Evolutionary conservation across 106 monocot genomes (phyloP).

Genomic region (Dioscorea zingiberensis): DNA sequence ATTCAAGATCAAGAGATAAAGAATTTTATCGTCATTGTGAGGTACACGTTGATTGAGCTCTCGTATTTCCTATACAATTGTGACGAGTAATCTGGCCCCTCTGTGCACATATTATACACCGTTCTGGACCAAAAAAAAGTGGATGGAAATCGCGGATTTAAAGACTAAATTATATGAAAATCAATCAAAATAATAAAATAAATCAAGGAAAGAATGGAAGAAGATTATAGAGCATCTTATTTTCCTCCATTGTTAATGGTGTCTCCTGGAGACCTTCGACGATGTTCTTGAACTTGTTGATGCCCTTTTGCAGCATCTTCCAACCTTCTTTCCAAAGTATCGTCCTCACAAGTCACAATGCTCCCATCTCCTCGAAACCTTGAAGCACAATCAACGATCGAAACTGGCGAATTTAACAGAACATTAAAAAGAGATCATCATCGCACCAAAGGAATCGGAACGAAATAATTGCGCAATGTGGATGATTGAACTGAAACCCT

Average conservation of each 20-base stretch:
- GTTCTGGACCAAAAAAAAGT: constrained; percentile 52
- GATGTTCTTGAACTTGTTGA: constrained; percentile 84
- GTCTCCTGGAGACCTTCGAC: constrained; percentile 66
- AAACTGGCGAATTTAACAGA: too few relatives aligned
- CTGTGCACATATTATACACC: constrained; percentile 90
- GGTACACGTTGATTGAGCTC: too few relatives aligned
- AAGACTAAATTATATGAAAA: neutral
- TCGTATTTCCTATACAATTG: constrained; percentile 20
- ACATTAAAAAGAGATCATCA: too few relatives aligned
- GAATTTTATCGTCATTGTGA: too few relatives aligned
- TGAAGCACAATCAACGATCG: too few relatives aligned
- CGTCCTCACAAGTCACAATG: too few relatives aligned
- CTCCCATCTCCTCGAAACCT: too few relatives aligned
- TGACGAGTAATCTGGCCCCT: constrained; percentile 92
- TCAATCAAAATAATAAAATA: neutral
- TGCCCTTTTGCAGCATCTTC: constrained; percentile 90
- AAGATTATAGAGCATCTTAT: constrained; percentile 97
- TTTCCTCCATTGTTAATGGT: constrained; percentile 70
- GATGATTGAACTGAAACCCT: too few relatives aligned
- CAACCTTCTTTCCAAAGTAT: constrained; percentile 85
- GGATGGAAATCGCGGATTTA: neutral
- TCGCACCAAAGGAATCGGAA: too few relatives aligned
- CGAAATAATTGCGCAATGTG: too few relatives aligned
- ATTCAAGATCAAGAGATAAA: too few relatives aligned
- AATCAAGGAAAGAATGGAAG: constrained; percentile 27